A percentile compares a stretch with the other conserved stretches of the same genome.
Evolutionary conservation across 805 yeast species (phyloP).

Genomic region (Kodamaea restingae): DNA sequence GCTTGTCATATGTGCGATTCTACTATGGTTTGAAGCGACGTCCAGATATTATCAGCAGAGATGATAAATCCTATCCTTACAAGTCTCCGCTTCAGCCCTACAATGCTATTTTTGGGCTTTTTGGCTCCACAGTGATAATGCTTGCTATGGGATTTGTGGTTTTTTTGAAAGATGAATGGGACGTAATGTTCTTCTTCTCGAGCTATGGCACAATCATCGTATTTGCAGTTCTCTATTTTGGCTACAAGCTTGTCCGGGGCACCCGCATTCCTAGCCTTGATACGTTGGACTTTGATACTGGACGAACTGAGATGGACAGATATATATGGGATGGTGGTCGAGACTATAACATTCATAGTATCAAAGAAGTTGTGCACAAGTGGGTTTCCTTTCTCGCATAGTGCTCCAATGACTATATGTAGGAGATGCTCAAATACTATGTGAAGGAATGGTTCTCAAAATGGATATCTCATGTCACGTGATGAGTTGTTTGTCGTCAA

Average conservation of each 20-base stretch:
- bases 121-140: conserved; percentile 49
- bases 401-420: background rate
- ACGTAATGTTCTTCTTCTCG: conserved; percentile 56
- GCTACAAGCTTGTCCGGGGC: conserved; percentile 56
- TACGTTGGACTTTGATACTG: conserved; percentile 76
- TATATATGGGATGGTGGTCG: conserved; percentile 75
- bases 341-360: conserved; percentile 32
- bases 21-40: conserved; percentile 57
- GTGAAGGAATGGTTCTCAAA: too few relatives aligned
- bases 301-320: conserved; percentile 78
- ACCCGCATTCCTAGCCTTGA: conserved; percentile 66
- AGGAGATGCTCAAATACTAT: too few relatives aligned
- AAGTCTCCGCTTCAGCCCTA: conserved; percentile 69
- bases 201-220: conserved; percentile 60
- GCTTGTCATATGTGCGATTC: conserved; percentile 59
- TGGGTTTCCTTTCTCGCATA: conserved; percentile 33
- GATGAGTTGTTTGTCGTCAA: too few relatives aligned
- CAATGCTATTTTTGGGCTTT: conserved; percentile 57
- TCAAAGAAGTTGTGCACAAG: conserved; percentile 32
- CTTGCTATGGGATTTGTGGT: conserved; percentile 60
- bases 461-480: background rate
- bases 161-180: conserved; percentile 56
- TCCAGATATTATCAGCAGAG: conserved; percentile 61
- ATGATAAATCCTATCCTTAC: conserved; percentile 63
- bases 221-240: conserved; percentile 47